Base-by-base conservation (phyloP, 176 grass and related monocot genomes). In the Avena atlantica region DNA sequence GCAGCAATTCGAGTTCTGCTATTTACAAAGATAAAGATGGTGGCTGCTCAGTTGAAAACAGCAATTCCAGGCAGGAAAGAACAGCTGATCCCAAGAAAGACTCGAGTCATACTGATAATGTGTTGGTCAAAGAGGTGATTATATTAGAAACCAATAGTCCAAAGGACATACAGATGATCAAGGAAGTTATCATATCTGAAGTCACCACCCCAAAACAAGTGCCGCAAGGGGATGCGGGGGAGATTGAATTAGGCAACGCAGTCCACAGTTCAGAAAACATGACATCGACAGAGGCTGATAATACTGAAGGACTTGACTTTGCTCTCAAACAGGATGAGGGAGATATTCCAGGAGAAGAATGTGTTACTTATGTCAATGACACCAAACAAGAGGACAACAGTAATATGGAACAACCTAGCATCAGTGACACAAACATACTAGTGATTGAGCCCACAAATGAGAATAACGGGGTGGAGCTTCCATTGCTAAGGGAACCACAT, bases 121-220 rank as follows among this genome's bases (percentile, higher is more conserved):
- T 89, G 34, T 66, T 80, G 81, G 89, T 77, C 48, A 89, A 84
- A 60, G 84, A 94, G 81, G 87, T 92, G 17, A 89, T 84, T 84
- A 84, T 89, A 84, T 84, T 72, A 36, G 87, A 87, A 92, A 86
- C 67, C 20, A 89, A 91, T 68, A 85, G 76, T 44, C 77, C 51
- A 53, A 62, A 85, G 70, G 86, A 91, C 60, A 81, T 88, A 70
- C 86, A 85, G 27, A 88, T 91, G 81, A 80, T 91, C 61, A 88
- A 91, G 81, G 89, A 91, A 71, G 89, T 88, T 27, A 88, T 91
- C 42, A 77, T 91, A 85, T 84, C 89, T 80, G 89, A 88, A 85
- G 76, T 88, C 47, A 88, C 89, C 23, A 85, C 86, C 50, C 55
- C 84, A n/a, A 90, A 93, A 60, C 65, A 74, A 10, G 19, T 90